Conservation (phyloP, 75 land plant genomes). For the Sequoia sempervirens region DNA sequence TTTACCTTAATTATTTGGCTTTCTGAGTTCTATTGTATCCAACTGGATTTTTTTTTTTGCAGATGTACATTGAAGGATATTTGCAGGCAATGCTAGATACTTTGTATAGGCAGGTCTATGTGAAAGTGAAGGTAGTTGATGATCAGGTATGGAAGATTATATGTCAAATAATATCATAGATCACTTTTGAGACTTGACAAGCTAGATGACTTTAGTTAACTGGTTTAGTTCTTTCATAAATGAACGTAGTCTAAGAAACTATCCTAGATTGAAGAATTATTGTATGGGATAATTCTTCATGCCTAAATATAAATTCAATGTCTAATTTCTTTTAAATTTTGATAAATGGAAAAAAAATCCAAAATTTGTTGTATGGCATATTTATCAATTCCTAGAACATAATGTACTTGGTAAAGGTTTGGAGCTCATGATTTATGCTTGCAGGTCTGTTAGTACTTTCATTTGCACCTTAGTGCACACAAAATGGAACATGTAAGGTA, state of each 20-base stretch:
- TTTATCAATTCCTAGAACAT: not conserved
- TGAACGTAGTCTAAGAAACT: not conserved
- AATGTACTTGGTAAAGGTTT: not conserved
- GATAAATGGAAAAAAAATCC: not conserved
- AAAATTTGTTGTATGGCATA: not conserved
- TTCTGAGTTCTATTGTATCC: not conserved
- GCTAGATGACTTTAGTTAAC: not conserved
- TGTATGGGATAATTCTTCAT: not conserved
- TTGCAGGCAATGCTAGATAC: conserved; percentile 93
- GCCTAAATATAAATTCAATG: not conserved
- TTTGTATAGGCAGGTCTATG: conserved; percentile 73
- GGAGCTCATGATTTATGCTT: not conserved
- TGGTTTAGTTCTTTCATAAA: not conserved
- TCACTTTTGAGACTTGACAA: not conserved
- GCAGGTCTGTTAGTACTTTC: no score
- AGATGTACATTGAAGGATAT: conserved; percentile 93
- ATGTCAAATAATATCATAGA: not conserved
- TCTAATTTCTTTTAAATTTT: not conserved
- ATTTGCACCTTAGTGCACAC: no score
- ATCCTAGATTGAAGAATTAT: not conserved
- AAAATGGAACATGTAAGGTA: no score
- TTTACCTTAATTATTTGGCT: not conserved
- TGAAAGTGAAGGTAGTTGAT: conserved; percentile 77
- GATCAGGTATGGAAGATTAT: conserved; percentile 55
- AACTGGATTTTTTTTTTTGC: conserved; percentile 18